phyloP scores from a whole-genome alignment of 352 stramenopile species.

The Phytophthora tentaculata region DNA sequence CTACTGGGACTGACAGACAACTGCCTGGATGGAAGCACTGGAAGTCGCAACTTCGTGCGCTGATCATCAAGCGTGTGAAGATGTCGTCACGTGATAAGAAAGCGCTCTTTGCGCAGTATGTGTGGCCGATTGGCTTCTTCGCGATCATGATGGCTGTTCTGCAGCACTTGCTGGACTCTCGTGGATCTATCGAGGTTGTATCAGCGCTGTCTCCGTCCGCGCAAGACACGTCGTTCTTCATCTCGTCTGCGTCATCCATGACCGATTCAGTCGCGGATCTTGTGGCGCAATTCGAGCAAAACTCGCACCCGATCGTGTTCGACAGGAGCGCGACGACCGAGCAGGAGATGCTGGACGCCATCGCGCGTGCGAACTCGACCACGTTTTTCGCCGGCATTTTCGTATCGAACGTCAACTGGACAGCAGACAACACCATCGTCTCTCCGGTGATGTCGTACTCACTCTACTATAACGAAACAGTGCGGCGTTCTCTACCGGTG shows the following conservation, averaged over 20 bases:
- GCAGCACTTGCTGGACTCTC: slow-evolving; percentile 41
- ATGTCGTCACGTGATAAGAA: slow-evolving; percentile 68
- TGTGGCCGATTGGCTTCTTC: slow-evolving; percentile 74
- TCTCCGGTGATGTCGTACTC: slow-evolving; percentile 44
- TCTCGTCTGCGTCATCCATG: slow-evolving; percentile 40
- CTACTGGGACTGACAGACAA: slow-evolving; percentile 20
- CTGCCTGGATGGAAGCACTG: slow-evolving; percentile 36
- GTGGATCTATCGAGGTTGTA: slow-evolving; percentile 51
- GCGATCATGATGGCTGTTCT: slow-evolving; percentile 56
- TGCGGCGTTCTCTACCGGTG: slow-evolving; percentile 65
- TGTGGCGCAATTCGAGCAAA: slow-evolving; percentile 38
- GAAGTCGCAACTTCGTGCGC: slow-evolving; percentile 51
- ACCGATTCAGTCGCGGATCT: slow-evolving; percentile 36
- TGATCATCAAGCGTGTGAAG: slow-evolving; percentile 65
- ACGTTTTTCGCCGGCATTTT: slow-evolving; percentile 67
- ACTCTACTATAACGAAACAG: slow-evolving; percentile 75
- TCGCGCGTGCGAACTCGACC: slow-evolving; percentile 46
- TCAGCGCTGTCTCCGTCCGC: slow-evolving; percentile 53
- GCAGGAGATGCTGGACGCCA: slow-evolving; percentile 47
- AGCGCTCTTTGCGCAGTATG: slow-evolving; percentile 65
- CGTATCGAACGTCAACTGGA: slow-evolving; percentile 51
- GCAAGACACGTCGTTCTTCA: slow-evolving; percentile 47
- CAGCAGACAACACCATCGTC: slow-evolving; percentile 9
- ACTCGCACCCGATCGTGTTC: slow-evolving; percentile 34
- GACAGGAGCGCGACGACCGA: slow-evolving; percentile 35